A percentile compares a stretch with the other conserved stretches of the same genome.
Evolutionary conservation across 208 protist species (phyloP).

Genomic region (Leishmania amazonensis): DNA sequence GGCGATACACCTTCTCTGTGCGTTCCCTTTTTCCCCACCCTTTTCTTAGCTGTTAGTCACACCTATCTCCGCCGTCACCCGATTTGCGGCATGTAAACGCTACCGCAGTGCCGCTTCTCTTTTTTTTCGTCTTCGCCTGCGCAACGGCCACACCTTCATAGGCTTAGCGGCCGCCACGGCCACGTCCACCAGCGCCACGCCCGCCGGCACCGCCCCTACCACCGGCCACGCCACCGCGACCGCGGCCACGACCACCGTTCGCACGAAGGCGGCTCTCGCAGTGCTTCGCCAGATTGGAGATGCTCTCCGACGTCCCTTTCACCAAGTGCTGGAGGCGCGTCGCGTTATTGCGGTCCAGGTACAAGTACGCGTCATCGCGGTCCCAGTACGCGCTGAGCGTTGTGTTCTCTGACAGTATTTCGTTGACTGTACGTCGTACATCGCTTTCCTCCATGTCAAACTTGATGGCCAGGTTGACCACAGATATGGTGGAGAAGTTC

Average conservation of each 20-base stretch:
- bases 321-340: constrained; percentile 86
- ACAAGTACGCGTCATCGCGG: constrained; percentile 78
- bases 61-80: neutral
- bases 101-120: neutral
- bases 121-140: neutral
- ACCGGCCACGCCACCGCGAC: constrained; percentile 43
- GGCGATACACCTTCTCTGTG: neutral
- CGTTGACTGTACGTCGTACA: constrained; percentile 69
- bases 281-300: constrained; percentile 67
- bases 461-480: constrained; percentile 72
- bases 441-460: constrained; percentile 71
- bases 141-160: neutral
- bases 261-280: constrained; percentile 60
- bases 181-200: constrained; percentile 13
- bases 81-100: too few relatives aligned
- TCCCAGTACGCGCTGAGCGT: constrained; percentile 86
- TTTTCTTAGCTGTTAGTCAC: constrained; percentile 1
- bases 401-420: constrained; percentile 73
- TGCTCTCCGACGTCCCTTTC: constrained; percentile 62
- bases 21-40: neutral
- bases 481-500: constrained; percentile 83
- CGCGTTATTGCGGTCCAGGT: constrained; percentile 79
- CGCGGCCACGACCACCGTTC: constrained; percentile 46
- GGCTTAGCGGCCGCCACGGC: constrained; percentile 23
- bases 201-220: constrained; percentile 40